Percentiles rank a stretch among this genome's conserved stretches.
Evolutionary conservation across 1,284 basidiomycete genomes (phyloP).

Genomic region (Boletus semigastroideus): DNA sequence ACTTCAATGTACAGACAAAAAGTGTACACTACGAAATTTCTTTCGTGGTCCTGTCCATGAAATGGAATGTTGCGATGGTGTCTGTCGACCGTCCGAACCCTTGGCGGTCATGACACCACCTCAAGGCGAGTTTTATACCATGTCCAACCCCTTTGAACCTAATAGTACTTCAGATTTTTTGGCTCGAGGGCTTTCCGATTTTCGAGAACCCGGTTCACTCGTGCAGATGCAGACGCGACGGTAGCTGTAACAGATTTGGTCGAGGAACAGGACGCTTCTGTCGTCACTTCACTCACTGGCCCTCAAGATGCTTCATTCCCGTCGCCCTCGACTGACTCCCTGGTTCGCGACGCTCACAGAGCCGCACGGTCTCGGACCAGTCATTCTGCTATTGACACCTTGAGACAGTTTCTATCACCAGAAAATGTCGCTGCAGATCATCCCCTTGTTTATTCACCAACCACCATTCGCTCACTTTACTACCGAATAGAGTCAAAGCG

Average conservation of each 20-base stretch:
- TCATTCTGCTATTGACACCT: constrained; percentile 22
- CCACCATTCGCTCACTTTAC: constrained; percentile 39
- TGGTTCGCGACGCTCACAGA: neutral
- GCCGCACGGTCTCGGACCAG: neutral
- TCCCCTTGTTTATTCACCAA: constrained; percentile 28
- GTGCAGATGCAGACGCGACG: neutral
- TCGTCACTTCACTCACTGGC: neutral
- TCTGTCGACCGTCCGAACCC: constrained; percentile 40
- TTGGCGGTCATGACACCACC: constrained; percentile 31
- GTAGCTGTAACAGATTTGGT: constrained; percentile 2
- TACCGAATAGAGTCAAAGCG: constrained; percentile 26
- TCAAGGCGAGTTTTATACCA: constrained; percentile 7
- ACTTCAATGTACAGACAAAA: neutral
- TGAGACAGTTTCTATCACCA: constrained; percentile 31
- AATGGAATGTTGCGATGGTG: constrained; percentile 58
- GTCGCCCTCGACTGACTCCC: neutral
- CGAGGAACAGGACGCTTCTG: neutral
- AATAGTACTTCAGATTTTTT: constrained; percentile 10
- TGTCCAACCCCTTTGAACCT: neutral
- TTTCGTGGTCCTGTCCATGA: constrained; percentile 29
- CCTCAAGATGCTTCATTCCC: neutral
- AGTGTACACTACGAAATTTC: neutral
- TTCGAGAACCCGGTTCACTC: constrained; percentile 3
- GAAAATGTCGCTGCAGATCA: constrained; percentile 19
- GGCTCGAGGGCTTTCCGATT: constrained; percentile 1